These are phyloP conservation scores for Castanea mollissima DNA, from an alignment of 306 rosid genomes.

Conservation along the genomic window DNA sequence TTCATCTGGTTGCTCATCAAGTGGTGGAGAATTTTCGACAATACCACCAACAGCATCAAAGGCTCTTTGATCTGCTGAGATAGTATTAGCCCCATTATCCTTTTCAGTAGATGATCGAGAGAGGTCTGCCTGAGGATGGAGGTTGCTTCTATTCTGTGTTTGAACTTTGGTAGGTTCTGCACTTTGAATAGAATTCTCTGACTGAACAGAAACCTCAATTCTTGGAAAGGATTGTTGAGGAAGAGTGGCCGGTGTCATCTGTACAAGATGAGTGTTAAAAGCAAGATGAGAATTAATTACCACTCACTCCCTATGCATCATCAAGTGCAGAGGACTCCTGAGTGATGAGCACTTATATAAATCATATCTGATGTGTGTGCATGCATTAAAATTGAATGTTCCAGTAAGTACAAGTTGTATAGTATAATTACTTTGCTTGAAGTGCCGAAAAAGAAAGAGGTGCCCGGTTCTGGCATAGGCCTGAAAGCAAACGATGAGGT, in stretches of 20 bases:
- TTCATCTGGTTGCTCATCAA: slow-evolving; percentile 71
- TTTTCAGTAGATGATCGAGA: slow-evolving; percentile 41
- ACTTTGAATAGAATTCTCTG: slow-evolving; percentile 57
- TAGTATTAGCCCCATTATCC: slow-evolving; percentile 36
- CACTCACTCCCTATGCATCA: slow-evolving; percentile 5
- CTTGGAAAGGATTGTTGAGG: slow-evolving; percentile 54
- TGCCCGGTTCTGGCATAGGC: slow-evolving; percentile 52
- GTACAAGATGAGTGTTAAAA: slow-evolving; percentile 29
- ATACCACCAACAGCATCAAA: slow-evolving; percentile 41
- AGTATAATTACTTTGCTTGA: slow-evolving; percentile 60
- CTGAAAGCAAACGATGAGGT: slow-evolving; percentile 71
- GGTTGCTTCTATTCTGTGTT: slow-evolving; percentile 45
- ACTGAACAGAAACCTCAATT: slow-evolving; percentile 52
- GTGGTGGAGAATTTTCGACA: slow-evolving; percentile 51
- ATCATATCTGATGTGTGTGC: slow-evolving; percentile 4
- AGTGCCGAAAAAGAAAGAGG: slow-evolving; percentile 54
- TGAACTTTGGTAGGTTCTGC: slow-evolving; percentile 45
- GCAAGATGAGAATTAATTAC: slow-evolving; percentile 16
- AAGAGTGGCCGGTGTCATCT: slow-evolving; percentile 48
- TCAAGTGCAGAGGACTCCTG: slow-evolving; percentile 1
- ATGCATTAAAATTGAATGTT: not conserved
- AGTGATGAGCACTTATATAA: slow-evolving; percentile 11
- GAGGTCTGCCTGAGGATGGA: slow-evolving; percentile 51
- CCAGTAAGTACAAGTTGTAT: not conserved
- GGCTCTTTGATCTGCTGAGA: slow-evolving; percentile 45